phyloP scores from a whole-genome alignment of 2,329 filamentous ascomycete species.

The Aureobasidium sp. region DNA sequence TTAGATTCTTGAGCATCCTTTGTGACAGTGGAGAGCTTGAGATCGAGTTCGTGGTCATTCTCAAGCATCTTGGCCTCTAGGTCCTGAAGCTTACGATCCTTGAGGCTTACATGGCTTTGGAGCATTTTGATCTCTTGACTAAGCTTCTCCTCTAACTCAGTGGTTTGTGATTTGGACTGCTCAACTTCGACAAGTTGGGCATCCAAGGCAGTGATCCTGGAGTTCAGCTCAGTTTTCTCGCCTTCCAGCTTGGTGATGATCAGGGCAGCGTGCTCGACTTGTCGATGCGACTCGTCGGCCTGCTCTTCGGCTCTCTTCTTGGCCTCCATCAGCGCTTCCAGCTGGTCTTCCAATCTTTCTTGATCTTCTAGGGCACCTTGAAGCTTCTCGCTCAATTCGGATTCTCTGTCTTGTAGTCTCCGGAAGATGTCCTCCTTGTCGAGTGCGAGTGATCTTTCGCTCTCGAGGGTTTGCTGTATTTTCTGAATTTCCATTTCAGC shows the following conservation, averaged over 20 bases:
- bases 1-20: conserved; percentile 73
- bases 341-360: conserved; percentile 84
- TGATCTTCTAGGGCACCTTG: conserved; percentile 89
- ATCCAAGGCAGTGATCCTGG: conserved; percentile 63
- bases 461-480: conserved; percentile 90
- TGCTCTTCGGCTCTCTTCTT: conserved; percentile 86
- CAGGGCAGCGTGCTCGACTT: conserved; percentile 84
- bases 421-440: conserved; percentile 99
- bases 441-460: conserved; percentile 85
- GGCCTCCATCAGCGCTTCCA: conserved; percentile 79
- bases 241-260: conserved; percentile 80
- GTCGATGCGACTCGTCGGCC: conserved; percentile 66
- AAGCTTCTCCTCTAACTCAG: conserved; percentile 67
- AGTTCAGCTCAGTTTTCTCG: conserved; percentile 71
- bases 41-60: conserved; percentile 79
- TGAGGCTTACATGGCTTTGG: conserved; percentile 79
- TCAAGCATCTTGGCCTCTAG: conserved; percentile 77
- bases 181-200: conserved; percentile 63
- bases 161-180: conserved; percentile 63
- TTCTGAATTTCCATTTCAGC: conserved; percentile 80
- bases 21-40: conserved; percentile 69
- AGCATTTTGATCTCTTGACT: conserved; percentile 84
- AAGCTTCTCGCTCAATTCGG: conserved; percentile 87
- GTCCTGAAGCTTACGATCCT: conserved; percentile 84
- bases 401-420: conserved; percentile 83